These are phyloP conservation scores for Fonsecaea pugnacius DNA, from an alignment of 2,329 filamentous ascomycete species.

Conservation along the genomic window DNA sequence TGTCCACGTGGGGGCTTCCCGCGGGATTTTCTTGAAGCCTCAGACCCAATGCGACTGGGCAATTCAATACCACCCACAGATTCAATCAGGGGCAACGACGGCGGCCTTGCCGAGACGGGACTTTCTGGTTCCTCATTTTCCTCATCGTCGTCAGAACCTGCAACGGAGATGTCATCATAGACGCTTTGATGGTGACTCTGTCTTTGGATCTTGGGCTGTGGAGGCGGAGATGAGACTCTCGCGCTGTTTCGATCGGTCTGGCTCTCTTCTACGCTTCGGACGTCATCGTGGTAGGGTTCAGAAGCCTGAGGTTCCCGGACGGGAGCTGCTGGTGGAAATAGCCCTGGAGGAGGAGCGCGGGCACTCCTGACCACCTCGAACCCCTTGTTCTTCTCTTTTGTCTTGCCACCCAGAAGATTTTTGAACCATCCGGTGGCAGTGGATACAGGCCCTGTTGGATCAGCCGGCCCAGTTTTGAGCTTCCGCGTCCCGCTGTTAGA, in stretches of 20 bases:
- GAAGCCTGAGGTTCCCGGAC: constrained; percentile 59
- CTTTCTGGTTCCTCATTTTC: constrained; percentile 27
- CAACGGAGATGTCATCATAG: constrained; percentile 23
- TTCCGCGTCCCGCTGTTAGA: constrained; percentile 77
- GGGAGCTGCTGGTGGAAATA: constrained; percentile 44
- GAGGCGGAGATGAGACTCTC: constrained; percentile 20
- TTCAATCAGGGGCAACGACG: constrained; percentile 65
- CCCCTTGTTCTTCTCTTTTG: constrained; percentile 91
- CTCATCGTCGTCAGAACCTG: constrained; percentile 30
- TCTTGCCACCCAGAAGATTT: constrained; percentile 77
- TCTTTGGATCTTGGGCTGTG: constrained; percentile 9
- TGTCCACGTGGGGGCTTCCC: constrained; percentile 41
- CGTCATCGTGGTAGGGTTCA: constrained; percentile 66
- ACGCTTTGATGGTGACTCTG: constrained; percentile 16
- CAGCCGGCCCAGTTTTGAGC: constrained; percentile 89
- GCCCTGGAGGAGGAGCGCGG: constrained; percentile 78
- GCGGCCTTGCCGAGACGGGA: constrained; percentile 53
- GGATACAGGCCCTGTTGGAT: constrained; percentile 88
- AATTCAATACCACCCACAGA: constrained; percentile 64
- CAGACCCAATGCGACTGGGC: constrained; percentile 67
- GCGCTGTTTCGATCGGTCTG: constrained; percentile 17
- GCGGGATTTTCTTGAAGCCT: constrained; percentile 40
- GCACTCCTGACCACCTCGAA: constrained; percentile 95
- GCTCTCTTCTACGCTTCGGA: constrained; percentile 42
- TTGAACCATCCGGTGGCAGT: constrained; percentile 90